Base-by-base conservation (phyloP, 2,329 filamentous ascomycete genomes). In the Drechslera avenae region DNA sequence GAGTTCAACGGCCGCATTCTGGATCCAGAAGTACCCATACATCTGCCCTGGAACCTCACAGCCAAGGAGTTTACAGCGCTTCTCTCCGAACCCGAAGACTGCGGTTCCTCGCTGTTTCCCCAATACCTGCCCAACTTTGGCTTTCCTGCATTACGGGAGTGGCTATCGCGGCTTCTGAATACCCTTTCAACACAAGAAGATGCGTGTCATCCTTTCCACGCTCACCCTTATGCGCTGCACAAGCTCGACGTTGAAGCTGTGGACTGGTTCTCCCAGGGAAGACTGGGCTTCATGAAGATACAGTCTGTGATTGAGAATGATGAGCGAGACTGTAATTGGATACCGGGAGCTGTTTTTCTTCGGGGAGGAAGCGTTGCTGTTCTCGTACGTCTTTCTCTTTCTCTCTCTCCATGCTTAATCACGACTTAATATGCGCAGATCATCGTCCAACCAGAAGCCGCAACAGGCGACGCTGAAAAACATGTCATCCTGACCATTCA, bases 311-410 rank as follows among this genome's bases (percentile, higher is more conserved):
- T 86, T n/a, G 78, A 77, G 2, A 84, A 53, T 2, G 54, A 46
- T 0, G 54, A 52, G 17, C 46, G 52, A 7, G 52, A 54, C 3
- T 26, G 8, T n/a, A 46, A 35, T 10, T 77, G 71, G 50, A 71
- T 85, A 2, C 82, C 83, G 1, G 83, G 82, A 2, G 78, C 79
- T 39, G 78, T 85, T 2, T 85, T 85, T 55, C 65, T 86, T 47
- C 72, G 83, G 32, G 83, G 83, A 7, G 82, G 81, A 2, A 83
- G 81, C 68, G 81, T 85, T 1, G 82, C 75, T 7, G 81, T 85
- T 69, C 67, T 86, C 49, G 81, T 82, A 67, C 61, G 74, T 66
- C 3, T 13, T 5, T 10, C 18, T 6, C 19, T 37, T 7, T 14
- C 43, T 16, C 30, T 17, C 6, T 10, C n/a, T 12, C 13, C 8